Base-by-base conservation (phyloP, 2,329 filamentous ascomycete genomes). In the Calonectria hongkongensis region DNA sequence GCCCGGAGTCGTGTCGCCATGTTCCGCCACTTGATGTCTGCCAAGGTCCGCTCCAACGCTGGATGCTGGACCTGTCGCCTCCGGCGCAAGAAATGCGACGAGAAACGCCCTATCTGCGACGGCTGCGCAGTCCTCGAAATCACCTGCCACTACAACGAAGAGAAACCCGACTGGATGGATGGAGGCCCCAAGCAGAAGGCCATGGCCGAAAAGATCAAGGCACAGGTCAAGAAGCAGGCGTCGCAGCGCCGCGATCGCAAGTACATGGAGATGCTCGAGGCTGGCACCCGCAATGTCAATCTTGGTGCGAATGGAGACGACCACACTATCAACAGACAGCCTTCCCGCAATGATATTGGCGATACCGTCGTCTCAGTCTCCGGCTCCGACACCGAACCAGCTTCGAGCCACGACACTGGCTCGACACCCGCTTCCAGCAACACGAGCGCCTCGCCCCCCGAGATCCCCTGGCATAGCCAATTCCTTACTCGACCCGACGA, bases 11-110 rank as follows among this genome's bases (percentile, higher is more conserved):
- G 16, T 18, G 39, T 48, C 70, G 47, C 58, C 73, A 81, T 81
- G 79, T 76, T 81, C 68, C 79, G 79, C 47, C 76, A 80, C 74
- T 75, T 81, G 69, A 81, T 81, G 77, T 77, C 75, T 27, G 75
- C 78, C 72, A 81, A 81, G 71, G 77, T 84, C 33, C 83, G 86
- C 48, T 87, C 85, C 72, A 85, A 84, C 63, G 85, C 84, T 9
- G 89, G 89, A 72, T 92, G 90, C 79, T 92, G 89, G 89, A 92
- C 89, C 2, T 92, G 91, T 76, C 87, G 90, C 27, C 84, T 92
- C 13, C 87, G 91, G 25, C 89, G 89, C 76, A 92, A 92, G 78
- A 92, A 91, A 78, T 92, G 91, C 77, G 89, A 91, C 74, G 88
- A 91, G 78, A 83, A 77, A 28, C 86, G 84, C 2, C 89, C 90